These are phyloP conservation scores for Nemophila menziesii DNA, from an alignment of 257 asterid genomes.

Conservation along the genomic window DNA sequence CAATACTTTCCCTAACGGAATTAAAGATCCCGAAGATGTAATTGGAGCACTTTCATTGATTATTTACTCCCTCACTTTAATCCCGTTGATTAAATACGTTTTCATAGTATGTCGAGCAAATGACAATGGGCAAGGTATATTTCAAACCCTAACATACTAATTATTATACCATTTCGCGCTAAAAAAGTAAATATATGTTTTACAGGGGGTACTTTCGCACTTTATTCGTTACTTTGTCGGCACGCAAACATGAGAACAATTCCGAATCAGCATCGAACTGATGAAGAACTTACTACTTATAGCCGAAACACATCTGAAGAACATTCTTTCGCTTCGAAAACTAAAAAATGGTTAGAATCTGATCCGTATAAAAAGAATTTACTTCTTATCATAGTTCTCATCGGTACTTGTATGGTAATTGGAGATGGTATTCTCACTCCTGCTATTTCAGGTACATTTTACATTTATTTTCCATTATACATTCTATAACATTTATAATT, in stretches of 20 bases:
- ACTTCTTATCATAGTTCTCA: conserved; percentile 62
- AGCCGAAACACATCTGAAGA: conserved; percentile 82
- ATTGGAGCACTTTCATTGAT: conserved; percentile 92
- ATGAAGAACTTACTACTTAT: conserved; percentile 95
- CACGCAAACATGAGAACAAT: conserved; percentile 85
- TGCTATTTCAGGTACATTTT: conserved; percentile 77
- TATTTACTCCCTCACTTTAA: conserved; percentile 82
- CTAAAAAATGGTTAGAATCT: conserved; percentile 85
- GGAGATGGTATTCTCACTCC: conserved; percentile 97
- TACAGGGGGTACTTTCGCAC: conserved; percentile 91
- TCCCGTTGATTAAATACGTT: conserved; percentile 93
- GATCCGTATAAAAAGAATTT: conserved; percentile 41
- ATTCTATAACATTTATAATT: too few species aligned
- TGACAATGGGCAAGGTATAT: conserved; percentile 98
- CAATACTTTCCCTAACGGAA: conserved; percentile 80
- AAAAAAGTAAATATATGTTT: background rate
- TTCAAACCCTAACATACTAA: too few species aligned
- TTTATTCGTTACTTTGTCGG: conserved; percentile 86
- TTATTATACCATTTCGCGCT: background rate
- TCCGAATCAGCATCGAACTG: conserved; percentile 94
- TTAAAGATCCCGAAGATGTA: conserved; percentile 68
- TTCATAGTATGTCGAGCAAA: conserved; percentile 93
- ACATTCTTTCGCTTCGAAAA: conserved; percentile 86
- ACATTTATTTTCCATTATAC: background rate
- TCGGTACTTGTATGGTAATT: conserved; percentile 96